Evolutionary conservation across 176 grass and related monocot species (phyloP), one percentile per base, ranked within the genome.

Genomic region (Zoysia japonica): DNA sequence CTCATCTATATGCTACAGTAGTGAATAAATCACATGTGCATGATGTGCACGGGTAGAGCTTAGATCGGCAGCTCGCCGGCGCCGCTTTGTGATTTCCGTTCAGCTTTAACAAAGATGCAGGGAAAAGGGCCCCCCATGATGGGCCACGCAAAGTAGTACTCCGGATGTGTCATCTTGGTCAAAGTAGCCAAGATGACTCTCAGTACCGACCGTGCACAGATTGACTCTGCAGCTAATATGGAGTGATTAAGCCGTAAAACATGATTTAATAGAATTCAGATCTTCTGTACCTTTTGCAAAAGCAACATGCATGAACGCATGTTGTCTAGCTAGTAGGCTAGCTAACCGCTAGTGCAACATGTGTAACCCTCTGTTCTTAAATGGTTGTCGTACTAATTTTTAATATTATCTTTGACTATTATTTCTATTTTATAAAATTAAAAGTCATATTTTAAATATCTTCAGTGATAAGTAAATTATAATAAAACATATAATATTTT

Each of bases 31-130:
- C n/a, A 61, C 57, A 61, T 55, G 51, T 44, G 11, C 36, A 35
- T 40, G 42, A 50, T 28, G 28, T 28, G 65, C 85, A 52, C 17
- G 57, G 16, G 16, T 20, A 28, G 65, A 67, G 28, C 28, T 28
- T 43, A 78, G 67, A 78, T 67, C 35, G 63, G 16, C 80, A 57
- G 55, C 55, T 57, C 8, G 28, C 28, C 28, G 61, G 44, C 70
- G 28, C 28, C 28, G 4, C 76, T 80, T 88, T 80, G 63, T 71
- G 80, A 69, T 79, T 87, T 78, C 12, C 43, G 61, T 47, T 44
- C 70, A 64, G 81, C 81, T 84, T 88, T 88, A 50, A 46, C 76
- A 76, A 84, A 87, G 28, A 28, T 19, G 5, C 15, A 63, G 62
- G 49, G 41, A 4, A 62, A 83, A 78, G 76, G 38, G 28, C 0